These are phyloP conservation scores for Allium fistulosum DNA, from an alignment of 106 monocot genomes.

Conservation along the genomic window DNA sequence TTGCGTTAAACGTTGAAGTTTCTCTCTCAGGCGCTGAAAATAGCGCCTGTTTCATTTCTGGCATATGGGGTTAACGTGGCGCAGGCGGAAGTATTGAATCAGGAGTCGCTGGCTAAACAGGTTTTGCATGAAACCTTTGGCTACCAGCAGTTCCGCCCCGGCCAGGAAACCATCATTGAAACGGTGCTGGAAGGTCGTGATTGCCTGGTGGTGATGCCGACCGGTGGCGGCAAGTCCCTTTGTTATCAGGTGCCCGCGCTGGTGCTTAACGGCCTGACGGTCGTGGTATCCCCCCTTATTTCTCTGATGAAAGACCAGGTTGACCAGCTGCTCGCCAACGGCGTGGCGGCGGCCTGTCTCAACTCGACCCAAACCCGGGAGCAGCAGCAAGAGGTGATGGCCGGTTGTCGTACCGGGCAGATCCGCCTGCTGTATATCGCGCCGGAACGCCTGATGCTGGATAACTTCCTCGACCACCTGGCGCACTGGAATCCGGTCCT, in stretches of 20 bases:
- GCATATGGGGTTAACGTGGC: no score
- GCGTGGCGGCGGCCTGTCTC: not conserved
- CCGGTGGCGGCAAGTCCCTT: constrained; percentile 7
- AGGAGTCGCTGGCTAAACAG: no score
- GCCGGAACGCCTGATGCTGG: not conserved
- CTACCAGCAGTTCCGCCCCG: not conserved
- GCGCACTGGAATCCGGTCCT: not conserved
- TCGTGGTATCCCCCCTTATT: constrained; percentile 3
- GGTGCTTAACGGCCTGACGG: not conserved
- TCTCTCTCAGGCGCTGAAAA: no score
- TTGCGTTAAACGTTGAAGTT: no score
- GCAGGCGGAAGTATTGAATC: no score
- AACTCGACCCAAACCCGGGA: not conserved
- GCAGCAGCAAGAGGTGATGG: no score
- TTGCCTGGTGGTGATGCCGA: not conserved
- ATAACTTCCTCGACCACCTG: not conserved
- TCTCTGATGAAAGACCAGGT: constrained; percentile 5
- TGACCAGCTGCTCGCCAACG: not conserved
- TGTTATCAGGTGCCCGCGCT: constrained; percentile 6
- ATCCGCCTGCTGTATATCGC: not conserved
- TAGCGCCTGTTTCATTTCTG: no score
- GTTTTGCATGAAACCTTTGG: no score
- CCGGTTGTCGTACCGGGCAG: not conserved
- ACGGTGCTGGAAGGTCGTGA: not conserved
- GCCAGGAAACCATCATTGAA: not conserved